Conservation (phyloP, 2,329 filamentous ascomycete species). For the Colletotrichum tabaci region DNA sequence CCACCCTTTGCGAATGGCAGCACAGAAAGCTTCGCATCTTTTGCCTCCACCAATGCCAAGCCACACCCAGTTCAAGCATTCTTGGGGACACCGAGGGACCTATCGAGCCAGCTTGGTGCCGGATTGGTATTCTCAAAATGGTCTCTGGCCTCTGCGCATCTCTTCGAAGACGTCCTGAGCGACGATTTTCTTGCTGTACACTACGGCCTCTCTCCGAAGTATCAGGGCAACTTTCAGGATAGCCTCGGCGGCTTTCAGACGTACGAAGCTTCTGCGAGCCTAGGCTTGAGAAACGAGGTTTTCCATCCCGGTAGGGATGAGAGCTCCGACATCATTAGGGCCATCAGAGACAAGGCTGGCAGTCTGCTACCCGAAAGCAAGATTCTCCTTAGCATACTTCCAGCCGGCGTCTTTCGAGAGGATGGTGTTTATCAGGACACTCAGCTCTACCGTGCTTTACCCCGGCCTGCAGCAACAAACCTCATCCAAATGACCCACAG, state of each 20-base stretch:
- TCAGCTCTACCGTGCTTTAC: constrained; percentile 82
- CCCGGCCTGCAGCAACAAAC: constrained; percentile 77
- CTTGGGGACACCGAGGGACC: constrained; percentile 89
- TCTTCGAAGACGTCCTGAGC: constrained; percentile 89
- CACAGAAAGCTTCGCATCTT: constrained; percentile 79
- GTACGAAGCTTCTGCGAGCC: constrained; percentile 90
- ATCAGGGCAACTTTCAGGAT: constrained; percentile 97
- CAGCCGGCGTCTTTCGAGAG: constrained; percentile 84
- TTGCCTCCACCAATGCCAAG: constrained; percentile 71
- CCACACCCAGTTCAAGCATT: constrained; percentile 88
- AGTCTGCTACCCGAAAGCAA: constrained; percentile 85
- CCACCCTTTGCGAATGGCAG: constrained; percentile 76
- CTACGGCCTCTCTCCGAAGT: constrained; percentile 89
- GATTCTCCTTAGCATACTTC: constrained; percentile 86
- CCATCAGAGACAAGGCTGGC: constrained; percentile 89
- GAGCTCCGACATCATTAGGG: constrained; percentile 89
- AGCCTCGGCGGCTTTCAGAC: constrained; percentile 96
- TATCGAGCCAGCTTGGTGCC: constrained; percentile 82
- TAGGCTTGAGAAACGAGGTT: constrained; percentile 93
- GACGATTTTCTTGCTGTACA: constrained; percentile 95
- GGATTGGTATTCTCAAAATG: constrained; percentile 84
- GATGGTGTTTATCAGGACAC: constrained; percentile 85
- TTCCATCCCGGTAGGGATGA: constrained; percentile 92
- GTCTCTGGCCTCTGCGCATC: constrained; percentile 90
- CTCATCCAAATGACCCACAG: constrained; percentile 79